Percentiles rank a stretch among this genome's conserved stretches.
These are phyloP conservation scores for Gloeophyllum trabeum DNA, from an alignment of 768 basidiomycete species.

Conservation along the genomic window DNA sequence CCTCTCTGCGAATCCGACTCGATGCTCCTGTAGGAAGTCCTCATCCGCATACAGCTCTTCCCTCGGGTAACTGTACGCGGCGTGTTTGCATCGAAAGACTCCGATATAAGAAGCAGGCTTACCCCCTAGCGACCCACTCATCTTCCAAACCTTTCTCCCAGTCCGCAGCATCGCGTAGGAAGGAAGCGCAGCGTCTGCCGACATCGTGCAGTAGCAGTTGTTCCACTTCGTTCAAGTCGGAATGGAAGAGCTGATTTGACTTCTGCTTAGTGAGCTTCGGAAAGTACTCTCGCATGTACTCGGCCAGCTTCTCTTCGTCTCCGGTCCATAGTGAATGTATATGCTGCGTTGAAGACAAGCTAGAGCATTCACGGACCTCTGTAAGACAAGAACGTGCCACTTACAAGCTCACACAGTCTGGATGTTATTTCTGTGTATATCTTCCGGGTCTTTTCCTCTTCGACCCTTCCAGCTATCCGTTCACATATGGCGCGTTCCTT, in stretches of 20 bases:
- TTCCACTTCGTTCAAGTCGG: background rate
- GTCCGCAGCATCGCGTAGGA: background rate
- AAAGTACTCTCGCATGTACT: background rate
- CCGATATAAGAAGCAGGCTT: no score
- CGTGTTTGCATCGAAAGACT: no score
- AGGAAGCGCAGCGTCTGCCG: background rate
- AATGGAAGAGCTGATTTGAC: background rate
- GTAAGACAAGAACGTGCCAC: background rate
- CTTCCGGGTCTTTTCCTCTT: background rate
- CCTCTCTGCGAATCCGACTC: no score
- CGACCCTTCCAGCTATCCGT: background rate
- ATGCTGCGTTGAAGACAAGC: no score
- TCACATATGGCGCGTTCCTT: background rate
- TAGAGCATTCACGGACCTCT: no score
- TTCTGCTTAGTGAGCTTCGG: background rate
- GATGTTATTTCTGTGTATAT: background rate
- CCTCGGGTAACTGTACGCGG: no score
- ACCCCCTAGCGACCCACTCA: background rate
- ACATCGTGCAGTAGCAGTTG: background rate
- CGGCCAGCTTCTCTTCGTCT: no score
- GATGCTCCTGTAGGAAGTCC: no score
- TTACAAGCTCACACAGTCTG: background rate
- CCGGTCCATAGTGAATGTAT: background rate
- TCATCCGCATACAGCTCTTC: no score
- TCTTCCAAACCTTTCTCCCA: background rate